These are phyloP conservation scores for Phytophthora lateralis DNA, from an alignment of 352 stramenopile species.

Conservation along the genomic window DNA sequence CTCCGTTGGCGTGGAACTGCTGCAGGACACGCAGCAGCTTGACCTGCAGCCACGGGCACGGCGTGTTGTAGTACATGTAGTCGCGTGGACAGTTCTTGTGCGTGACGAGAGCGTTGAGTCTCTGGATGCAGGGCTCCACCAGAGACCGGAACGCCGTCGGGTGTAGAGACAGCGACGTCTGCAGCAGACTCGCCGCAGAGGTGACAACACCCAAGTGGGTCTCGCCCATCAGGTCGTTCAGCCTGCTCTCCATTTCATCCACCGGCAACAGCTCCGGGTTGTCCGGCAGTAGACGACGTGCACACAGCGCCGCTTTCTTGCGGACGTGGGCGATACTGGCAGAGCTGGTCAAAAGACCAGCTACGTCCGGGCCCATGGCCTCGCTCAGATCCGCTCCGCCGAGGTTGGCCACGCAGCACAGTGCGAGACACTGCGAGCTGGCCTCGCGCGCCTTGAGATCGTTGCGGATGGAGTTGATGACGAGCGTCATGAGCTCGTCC, in stretches of 20 bases:
- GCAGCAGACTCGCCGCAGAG: conserved; percentile 91
- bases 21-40: conserved; percentile 93
- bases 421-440: conserved; percentile 92
- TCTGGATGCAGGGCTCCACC: conserved; percentile 93
- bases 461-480: conserved; percentile 97
- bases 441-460: conserved; percentile 92
- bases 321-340: conserved; percentile 93
- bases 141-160: conserved; percentile 90
- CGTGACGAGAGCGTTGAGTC: conserved; percentile 93
- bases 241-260: conserved; percentile 68
- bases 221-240: conserved; percentile 90
- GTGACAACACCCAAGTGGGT: conserved; percentile 95
- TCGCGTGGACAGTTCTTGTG: conserved; percentile 93
- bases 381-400: conserved; percentile 95
- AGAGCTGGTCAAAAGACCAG: conserved; percentile 91
- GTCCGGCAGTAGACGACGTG: conserved; percentile 92
- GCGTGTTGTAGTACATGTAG: conserved; percentile 98
- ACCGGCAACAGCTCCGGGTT: conserved; percentile 93
- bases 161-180: conserved; percentile 91
- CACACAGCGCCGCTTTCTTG: conserved; percentile 97
- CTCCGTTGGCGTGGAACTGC: conserved; percentile 76
- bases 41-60: conserved; percentile 96
- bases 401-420: conserved; percentile 97
- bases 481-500: conserved; percentile 88
- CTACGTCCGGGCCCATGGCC: conserved; percentile 93